phyloP scores from a whole-genome alignment of 2,329 filamentous ascomycete species.

The Pyrenophora seminiperda region DNA sequence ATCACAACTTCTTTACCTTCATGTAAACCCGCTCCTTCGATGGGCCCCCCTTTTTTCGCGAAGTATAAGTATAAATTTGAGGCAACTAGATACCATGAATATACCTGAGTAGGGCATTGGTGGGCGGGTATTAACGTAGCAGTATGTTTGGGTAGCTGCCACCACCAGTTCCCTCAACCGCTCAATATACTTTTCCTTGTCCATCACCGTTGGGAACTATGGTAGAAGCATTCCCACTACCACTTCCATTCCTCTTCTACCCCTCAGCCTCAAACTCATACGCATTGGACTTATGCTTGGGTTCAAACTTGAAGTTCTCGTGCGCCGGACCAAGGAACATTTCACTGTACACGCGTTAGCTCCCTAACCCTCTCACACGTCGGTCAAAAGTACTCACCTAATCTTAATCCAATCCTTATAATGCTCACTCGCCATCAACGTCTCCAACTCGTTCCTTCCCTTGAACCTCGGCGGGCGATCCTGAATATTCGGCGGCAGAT shows the following conservation, averaged over 20 bases:
- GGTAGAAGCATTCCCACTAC: background rate
- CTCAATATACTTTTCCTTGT: background rate
- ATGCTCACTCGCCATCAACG: constrained; percentile 85
- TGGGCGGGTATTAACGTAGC: no score
- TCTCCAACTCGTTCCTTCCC: constrained; percentile 89
- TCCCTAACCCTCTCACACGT: background rate
- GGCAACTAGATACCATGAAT: no score
- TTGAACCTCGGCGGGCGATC: constrained; percentile 84
- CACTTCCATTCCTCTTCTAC: constrained; percentile 5
- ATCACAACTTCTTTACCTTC: no score
- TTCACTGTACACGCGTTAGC: constrained; percentile 64
- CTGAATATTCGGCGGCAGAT: constrained; percentile 85
- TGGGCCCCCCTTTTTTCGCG: no score
- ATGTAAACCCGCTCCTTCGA: no score
- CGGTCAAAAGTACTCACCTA: constrained; percentile 63
- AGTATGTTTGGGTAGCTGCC: no score
- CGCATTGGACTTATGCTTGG: constrained; percentile 95
- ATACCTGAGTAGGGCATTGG: no score
- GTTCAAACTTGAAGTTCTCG: constrained; percentile 89
- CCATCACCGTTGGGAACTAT: background rate
- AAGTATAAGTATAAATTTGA: background rate
- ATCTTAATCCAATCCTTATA: constrained; percentile 99
- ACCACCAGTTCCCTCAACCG: no score
- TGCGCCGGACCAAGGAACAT: constrained; percentile 96
- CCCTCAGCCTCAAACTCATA: constrained; percentile 73